Conservation (phyloP, 2,329 filamentous ascomycete species). For the Mariannaea elegans region DNA sequence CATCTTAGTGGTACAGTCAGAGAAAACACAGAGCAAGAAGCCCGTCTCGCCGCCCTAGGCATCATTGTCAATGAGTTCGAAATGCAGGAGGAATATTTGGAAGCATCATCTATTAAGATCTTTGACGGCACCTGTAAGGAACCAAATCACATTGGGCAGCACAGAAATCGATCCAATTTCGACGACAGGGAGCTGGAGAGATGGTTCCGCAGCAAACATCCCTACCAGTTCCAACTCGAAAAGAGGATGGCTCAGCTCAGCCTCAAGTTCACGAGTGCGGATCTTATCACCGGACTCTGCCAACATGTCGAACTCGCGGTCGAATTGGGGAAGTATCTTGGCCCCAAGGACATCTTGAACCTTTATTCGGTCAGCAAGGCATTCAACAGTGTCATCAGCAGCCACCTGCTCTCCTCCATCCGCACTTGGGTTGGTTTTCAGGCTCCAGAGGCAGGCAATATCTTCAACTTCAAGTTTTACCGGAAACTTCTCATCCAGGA, state of each 20-base stretch:
- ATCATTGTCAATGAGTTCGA: no score
- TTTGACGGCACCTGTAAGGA: no score
- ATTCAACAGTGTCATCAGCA: slow-evolving; percentile 69
- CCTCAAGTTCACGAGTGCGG: slow-evolving; percentile 42
- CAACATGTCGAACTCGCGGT: slow-evolving; percentile 62
- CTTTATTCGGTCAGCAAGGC: slow-evolving; percentile 72
- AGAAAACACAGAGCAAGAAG: no score
- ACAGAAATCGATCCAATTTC: not conserved
- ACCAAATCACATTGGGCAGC: no score
- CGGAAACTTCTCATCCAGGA: slow-evolving; percentile 65
- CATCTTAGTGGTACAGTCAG: no score
- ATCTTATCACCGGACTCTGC: slow-evolving; percentile 56
- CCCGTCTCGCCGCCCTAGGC: no score
- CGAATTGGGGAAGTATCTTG: slow-evolving; percentile 63
- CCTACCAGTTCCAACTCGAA: slow-evolving; percentile 33
- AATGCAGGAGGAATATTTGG: no score
- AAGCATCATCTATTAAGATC: no score
- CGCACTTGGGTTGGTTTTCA: slow-evolving; percentile 61
- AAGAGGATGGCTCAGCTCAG: slow-evolving; percentile 26
- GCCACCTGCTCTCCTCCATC: slow-evolving; percentile 67
- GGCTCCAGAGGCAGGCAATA: slow-evolving; percentile 62
- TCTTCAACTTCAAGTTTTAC: slow-evolving; percentile 72
- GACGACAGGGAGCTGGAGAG: not conserved
- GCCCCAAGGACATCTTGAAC: slow-evolving; percentile 64
- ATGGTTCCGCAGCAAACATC: slow-evolving; percentile 6